Evolutionary conservation across 2,329 filamentous ascomycete genomes (phyloP).

Genomic region (Cladosporium sp.): DNA sequence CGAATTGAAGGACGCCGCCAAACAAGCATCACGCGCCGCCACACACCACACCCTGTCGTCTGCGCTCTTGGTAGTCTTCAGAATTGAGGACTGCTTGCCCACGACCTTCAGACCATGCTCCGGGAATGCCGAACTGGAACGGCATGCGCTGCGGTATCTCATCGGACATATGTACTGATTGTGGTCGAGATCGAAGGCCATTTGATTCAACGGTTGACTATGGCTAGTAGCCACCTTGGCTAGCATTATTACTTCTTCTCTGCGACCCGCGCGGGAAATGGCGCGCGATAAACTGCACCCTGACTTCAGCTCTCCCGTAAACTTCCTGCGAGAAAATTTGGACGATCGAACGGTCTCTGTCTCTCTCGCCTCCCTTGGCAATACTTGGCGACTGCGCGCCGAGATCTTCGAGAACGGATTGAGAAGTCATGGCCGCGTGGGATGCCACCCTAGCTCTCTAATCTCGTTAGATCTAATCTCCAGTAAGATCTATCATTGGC

Average conservation of each 20-base stretch:
- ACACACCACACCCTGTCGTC: background rate
- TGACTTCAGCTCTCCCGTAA: background rate
- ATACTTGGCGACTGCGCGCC: conserved; percentile 15
- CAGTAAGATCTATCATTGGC: background rate
- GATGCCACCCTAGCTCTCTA: background rate
- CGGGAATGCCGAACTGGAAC: background rate
- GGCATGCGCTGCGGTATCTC: background rate
- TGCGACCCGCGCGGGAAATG: background rate
- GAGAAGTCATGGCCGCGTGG: conserved; percentile 8
- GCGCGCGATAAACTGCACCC: background rate
- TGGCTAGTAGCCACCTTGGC: background rate
- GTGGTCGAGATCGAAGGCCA: background rate
- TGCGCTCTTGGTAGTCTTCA: background rate
- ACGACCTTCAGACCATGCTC: background rate
- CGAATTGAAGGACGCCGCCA: background rate
- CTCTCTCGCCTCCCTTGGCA: conserved; percentile 3
- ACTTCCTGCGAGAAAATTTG: background rate
- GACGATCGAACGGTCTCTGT: background rate
- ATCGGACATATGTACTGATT: background rate
- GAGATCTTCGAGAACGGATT: conserved; percentile 4
- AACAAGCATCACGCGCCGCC: background rate
- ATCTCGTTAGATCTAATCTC: conserved; percentile 6
- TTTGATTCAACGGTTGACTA: background rate
- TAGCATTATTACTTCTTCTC: background rate
- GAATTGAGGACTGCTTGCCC: background rate